Base-by-base conservation (phyloP, 306 rosid species). In the Inga oerstediana region DNA sequence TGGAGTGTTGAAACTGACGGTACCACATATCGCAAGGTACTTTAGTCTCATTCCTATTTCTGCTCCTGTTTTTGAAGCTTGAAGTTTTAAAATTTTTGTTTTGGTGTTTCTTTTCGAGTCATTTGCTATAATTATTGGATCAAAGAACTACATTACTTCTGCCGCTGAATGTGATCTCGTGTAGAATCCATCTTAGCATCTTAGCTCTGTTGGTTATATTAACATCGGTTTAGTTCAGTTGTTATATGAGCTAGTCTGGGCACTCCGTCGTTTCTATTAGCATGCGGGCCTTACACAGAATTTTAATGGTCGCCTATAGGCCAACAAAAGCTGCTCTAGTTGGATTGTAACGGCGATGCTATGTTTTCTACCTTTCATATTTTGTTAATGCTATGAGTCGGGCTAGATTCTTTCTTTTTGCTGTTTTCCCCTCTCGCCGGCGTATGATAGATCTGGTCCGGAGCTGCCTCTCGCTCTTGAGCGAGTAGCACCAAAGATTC, bases 21-120 rank as follows among this genome's bases (percentile, higher is more conserved):
- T 74, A 91, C 98, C 81, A 93, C 98, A 7, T 94, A 93, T 75
- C 93, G 94, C 34, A 94, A 93, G 98, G 98, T 94, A 91, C 51
- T 41, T 6, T 37, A 2, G 13, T 35, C 27, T 68, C 7, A 19
- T 37, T 68, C 27, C 10, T 68, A 4, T 17, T 68, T 10, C 73
- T 37, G 48, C 15, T 68, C 27, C 73, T 68, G 9, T 37, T 19
- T 7, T 61, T 22, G 67, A 61, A 24, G 4, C 67, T 61, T 68
- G 48, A 20, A 0, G 41, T 37, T 34, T n/a, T 16, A 0, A 1
- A 27, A 10, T 44, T 58, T 39, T 64, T 22, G 13, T 11, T 76
- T 54, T 16, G 30, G 3, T 64, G 41, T 43, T 43, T 39, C 3
- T 76, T 30, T 27, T 30, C 27, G 27, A 27, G 27, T 27, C 34